Conservation (phyloP, 805 yeast species). For the Candida maltosa region DNA sequence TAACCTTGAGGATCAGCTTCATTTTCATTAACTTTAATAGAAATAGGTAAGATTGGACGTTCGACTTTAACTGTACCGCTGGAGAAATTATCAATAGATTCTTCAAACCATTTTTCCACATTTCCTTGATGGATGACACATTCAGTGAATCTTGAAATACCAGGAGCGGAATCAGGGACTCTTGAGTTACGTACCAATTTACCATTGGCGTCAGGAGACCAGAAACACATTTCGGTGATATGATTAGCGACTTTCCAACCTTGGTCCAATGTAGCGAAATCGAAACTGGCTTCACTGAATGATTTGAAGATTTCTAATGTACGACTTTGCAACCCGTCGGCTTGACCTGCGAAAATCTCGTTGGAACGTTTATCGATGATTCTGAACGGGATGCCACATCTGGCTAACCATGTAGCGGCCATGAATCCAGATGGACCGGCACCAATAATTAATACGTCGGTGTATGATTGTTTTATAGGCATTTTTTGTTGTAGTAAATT, state of each 20-base stretch:
- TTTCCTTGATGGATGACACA: conserved; percentile 27
- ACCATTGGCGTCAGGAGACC: conserved; percentile 27
- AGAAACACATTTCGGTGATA: conserved; percentile 26
- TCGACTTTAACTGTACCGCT: conserved; percentile 14
- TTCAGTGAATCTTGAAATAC: conserved; percentile 24
- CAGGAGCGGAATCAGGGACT: conserved; percentile 22
- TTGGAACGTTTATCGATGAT: conserved; percentile 27
- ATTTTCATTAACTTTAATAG: conserved; percentile 13
- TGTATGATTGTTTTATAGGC: conserved; percentile 12
- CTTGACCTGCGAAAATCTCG: conserved; percentile 27
- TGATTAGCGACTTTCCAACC: conserved; percentile 21
- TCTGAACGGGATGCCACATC: conserved; percentile 22
- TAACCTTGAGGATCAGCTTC: conserved; percentile 9
- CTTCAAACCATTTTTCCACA: conserved; percentile 22
- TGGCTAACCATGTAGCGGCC: conserved; percentile 27
- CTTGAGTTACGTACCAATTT: conserved; percentile 19
- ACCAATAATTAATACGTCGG: conserved; percentile 32
- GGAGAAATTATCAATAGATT: conserved; percentile 17
- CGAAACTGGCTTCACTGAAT: conserved; percentile 6
- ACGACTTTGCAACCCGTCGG: conserved; percentile 30
- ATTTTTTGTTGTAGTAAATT: too few species aligned
- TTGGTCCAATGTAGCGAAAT: conserved; percentile 21
- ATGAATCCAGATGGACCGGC: conserved; percentile 38
- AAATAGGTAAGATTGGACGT: conserved; percentile 15
- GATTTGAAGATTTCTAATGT: conserved; percentile 25